A percentile compares a stretch with the other conserved stretches of the same genome.
Evolutionary conservation across 805 yeast species (phyloP).

Genomic region (Ogataea nakhonphanomensis): DNA sequence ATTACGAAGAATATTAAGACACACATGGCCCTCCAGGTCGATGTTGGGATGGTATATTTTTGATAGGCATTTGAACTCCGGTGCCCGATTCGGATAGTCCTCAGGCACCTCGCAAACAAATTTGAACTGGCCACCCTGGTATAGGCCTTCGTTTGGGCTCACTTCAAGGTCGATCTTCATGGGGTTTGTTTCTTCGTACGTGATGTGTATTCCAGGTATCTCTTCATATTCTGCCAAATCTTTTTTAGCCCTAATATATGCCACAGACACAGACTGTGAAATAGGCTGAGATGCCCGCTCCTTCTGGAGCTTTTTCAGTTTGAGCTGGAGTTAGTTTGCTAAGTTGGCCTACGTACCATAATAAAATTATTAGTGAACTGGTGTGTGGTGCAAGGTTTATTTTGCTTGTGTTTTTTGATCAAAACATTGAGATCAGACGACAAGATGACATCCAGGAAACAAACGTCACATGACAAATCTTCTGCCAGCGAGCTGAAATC

Average conservation of each 20-base stretch:
- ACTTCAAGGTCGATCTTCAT: constrained; percentile 59
- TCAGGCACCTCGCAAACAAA: constrained; percentile 66
- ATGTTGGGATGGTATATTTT: constrained; percentile 92
- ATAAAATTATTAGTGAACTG: not conserved
- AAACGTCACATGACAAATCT: constrained; percentile 11
- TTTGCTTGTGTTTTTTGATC: constrained; percentile 5
- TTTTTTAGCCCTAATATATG: constrained; percentile 73
- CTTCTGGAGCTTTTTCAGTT: constrained; percentile 31
- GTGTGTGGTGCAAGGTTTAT: constrained; percentile 3
- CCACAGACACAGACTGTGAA: constrained; percentile 38
- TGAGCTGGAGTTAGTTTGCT: constrained; percentile 19
- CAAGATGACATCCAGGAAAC: constrained; percentile 11
- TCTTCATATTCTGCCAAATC: constrained; percentile 61
- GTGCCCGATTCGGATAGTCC: constrained; percentile 89
- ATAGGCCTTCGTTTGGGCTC: constrained; percentile 70
- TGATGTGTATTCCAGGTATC: constrained; percentile 55
- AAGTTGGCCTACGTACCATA: constrained; percentile 8
- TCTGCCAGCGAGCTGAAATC: constrained; percentile 36
- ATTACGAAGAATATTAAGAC: constrained; percentile 85
- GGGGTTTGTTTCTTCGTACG: constrained; percentile 50
- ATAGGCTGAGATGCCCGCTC: constrained; percentile 19
- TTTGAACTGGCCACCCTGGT: constrained; percentile 61
- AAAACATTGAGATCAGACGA: constrained; percentile 6
- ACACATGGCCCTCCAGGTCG: constrained; percentile 84
- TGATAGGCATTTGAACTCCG: constrained; percentile 68